These are phyloP conservation scores for Leccinum fallax DNA, from an alignment of 1,284 basidiomycete species.

Conservation along the genomic window DNA sequence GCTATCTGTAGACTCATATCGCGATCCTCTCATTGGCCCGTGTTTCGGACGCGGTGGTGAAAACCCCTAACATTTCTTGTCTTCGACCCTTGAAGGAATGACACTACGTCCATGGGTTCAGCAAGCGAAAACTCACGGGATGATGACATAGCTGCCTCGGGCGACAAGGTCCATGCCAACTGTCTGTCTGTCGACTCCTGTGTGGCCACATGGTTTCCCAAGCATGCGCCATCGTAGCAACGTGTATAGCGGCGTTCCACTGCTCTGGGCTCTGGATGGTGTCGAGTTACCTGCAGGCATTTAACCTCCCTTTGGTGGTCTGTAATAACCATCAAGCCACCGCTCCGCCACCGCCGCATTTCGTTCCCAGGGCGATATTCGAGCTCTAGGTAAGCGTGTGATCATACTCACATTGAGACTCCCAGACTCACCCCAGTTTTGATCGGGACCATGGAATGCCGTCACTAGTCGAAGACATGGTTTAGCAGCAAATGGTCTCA, in stretches of 20 bases:
- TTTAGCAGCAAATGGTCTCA: conserved; percentile 1
- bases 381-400: conserved; percentile 8
- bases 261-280: conserved; percentile 13
- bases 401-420: conserved; percentile 2
- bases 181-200: conserved; percentile 11
- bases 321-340: conserved; percentile 30
- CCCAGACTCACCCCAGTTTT: conserved; percentile 12
- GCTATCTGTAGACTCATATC: conserved; percentile 19
- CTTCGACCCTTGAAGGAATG: conserved; percentile 6
- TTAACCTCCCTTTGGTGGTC: not conserved
- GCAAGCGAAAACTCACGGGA: conserved; percentile 10
- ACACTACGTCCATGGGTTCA: not conserved
- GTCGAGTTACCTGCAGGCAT: conserved; percentile 17
- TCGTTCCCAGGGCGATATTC: conserved; percentile 4
- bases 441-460: conserved; percentile 18
- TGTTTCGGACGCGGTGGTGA: conserved; percentile 16
- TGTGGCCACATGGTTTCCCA: conserved; percentile 14
- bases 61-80: conserved; percentile 9
- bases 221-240: conserved; percentile 6
- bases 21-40: conserved; percentile 19
- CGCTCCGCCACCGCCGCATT: conserved; percentile 13
- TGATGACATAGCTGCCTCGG: conserved; percentile 2
- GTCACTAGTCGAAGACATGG: conserved; percentile 13
- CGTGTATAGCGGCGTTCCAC: conserved; percentile 19
- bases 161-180: too few relatives aligned